phyloP scores from a whole-genome alignment of 805 yeast genomes.

The Tetrapisispora nanseiensis region DNA sequence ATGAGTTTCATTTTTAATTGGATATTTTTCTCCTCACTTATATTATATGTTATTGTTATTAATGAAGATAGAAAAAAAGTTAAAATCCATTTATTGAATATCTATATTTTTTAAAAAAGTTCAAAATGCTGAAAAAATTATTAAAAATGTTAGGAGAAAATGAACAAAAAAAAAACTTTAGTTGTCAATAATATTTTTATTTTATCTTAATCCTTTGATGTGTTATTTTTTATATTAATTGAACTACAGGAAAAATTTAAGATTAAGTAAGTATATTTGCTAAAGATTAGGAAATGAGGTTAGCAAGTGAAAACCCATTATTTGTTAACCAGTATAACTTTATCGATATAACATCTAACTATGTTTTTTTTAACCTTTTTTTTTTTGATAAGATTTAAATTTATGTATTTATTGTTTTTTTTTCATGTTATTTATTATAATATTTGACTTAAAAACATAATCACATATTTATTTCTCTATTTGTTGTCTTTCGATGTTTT shows the following conservation, averaged over 20 bases:
- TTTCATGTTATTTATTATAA: not conserved
- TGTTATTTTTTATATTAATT: not conserved
- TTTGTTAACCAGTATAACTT: constrained; percentile 1
- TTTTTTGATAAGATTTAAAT: not conserved
- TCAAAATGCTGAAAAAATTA: not conserved
- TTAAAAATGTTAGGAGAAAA: not conserved
- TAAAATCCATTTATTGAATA: constrained; percentile 3
- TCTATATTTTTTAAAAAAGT: not conserved
- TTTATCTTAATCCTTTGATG: not conserved
- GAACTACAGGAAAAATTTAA: too few relatives aligned
- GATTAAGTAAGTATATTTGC: too few relatives aligned
- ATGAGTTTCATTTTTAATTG: constrained; percentile 4
- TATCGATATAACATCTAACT: not conserved
- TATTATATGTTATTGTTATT: not conserved
- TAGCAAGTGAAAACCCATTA: not conserved
- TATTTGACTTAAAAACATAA: too few relatives aligned
- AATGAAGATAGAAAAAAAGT: not conserved
- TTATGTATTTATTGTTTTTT: not conserved
- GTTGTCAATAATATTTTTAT: not conserved
- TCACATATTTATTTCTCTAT: too few relatives aligned
- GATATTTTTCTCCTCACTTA: constrained; percentile 2
- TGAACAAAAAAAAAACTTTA: not conserved
- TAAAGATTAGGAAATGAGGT: not conserved
- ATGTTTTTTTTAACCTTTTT: not conserved
- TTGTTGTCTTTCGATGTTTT: constrained; percentile 2